Evolutionary conservation across 148 eudicot species (phyloP), one percentile per base, ranked within the genome.

Genomic region (Fagopyrum homotropicum): DNA sequence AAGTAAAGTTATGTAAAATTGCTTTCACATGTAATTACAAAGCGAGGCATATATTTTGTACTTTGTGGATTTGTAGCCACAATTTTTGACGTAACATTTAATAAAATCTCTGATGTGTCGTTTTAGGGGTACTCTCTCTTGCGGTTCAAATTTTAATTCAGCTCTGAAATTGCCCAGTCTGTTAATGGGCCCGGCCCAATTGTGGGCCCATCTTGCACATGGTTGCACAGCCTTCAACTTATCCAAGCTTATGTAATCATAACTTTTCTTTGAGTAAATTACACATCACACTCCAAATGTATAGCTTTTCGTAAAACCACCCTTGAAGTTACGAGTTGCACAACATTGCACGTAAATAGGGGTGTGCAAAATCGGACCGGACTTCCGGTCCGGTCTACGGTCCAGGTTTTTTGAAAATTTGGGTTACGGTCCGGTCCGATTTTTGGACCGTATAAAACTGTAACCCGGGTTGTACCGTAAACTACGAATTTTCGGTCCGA

Each of bases 131-230:
- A 55, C 60, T 55, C 60, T 54, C 3, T 55, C 60, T 26, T 19
- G 44, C 45, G 16, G 69, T 30, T 60, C 40, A 26, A 60, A 60
- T 60, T 60, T 9, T 22, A 26, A 7, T 63, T 30, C 44, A 63
- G 40, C 44, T 63, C 63, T 57, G 63, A 1, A 19, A 16, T 35
- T 57, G 43, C 43, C 43, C 68, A 29, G 43, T 26, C 68, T 61
- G 44, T 61, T 61, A 61, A 66, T 66, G 71, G 71, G 71, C 47
- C 71, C 2, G 46, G 47, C 71, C 71, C 71, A 66, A 5, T 64
- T 66, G 47, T 66, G 71, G 71, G 71, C 47, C 71, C 71, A 40
- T 35, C 2, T 4, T 40, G 71, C 47, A 66, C 71, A 66, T 66
- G 71, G 45, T 43, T 40, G 1, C 43, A 40, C 71, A 63, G 44